A percentile compares a stretch with the other conserved stretches of the same genome.
Conservation (phyloP, 1,284 basidiomycete species). For the Athelia psychrophila region DNA sequence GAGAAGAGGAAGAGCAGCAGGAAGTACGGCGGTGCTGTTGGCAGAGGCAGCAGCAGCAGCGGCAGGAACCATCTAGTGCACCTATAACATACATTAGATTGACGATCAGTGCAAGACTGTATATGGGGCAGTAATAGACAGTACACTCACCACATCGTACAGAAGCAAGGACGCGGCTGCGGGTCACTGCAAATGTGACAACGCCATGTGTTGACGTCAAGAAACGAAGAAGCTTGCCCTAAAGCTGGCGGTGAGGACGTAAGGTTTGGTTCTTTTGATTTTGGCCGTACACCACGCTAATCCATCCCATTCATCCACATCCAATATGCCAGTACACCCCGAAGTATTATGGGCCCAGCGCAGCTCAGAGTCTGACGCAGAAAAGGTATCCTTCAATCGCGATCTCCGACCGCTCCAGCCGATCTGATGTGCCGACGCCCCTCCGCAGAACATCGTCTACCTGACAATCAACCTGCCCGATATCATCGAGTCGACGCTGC, state of each 20-base stretch:
- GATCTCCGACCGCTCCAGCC: constrained; percentile 5
- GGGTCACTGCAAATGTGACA: neutral
- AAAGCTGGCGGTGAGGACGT: neutral
- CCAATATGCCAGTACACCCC: constrained; percentile 63
- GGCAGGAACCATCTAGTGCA: constrained; percentile 83
- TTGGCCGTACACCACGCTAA: constrained; percentile 14
- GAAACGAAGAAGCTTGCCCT: neutral
- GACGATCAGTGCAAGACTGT: neutral
- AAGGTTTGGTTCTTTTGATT: constrained; percentile 1
- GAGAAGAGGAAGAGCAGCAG: constrained; percentile 71
- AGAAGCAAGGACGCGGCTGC: neutral
- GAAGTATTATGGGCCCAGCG: constrained; percentile 93
- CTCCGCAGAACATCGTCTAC: constrained; percentile 73
- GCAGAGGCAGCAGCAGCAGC: constrained; percentile 70
- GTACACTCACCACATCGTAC: constrained; percentile 31
- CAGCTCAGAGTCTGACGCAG: constrained; percentile 60
- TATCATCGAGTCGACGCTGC: constrained; percentile 59
- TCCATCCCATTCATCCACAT: constrained; percentile 17
- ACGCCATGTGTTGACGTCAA: neutral
- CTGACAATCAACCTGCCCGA: constrained; percentile 85
- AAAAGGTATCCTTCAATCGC: constrained; percentile 53
- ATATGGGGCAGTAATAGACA: too few species aligned
- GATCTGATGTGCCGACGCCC: constrained; percentile 27
- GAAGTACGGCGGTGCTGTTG: constrained; percentile 74
- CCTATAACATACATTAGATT: constrained; percentile 44